Percentiles rank a stretch among this genome's conserved stretches.
These are phyloP conservation scores for Biscogniauxia mediterranea DNA, from an alignment of 2,329 filamentous ascomycete species.

Conservation along the genomic window DNA sequence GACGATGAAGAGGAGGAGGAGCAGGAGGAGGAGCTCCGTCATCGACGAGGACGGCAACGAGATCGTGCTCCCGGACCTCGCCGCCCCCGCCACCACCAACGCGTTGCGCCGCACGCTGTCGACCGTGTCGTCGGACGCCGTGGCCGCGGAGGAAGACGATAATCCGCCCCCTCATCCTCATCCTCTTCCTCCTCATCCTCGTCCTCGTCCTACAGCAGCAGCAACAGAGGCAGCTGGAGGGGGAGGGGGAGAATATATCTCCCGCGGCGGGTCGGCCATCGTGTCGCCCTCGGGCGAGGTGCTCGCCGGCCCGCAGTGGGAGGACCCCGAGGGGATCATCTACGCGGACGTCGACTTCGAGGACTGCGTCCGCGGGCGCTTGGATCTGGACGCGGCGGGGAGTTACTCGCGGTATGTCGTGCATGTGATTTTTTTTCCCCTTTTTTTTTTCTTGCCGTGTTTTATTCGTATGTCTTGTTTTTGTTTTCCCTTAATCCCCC, in stretches of 20 bases:
- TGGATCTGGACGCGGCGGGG: slow-evolving; percentile 82
- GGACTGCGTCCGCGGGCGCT: slow-evolving; percentile 75
- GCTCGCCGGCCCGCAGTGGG: slow-evolving; percentile 79
- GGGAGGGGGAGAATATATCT: slow-evolving; percentile 48
- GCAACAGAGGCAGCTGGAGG: background rate
- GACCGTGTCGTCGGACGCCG: slow-evolving; percentile 13
- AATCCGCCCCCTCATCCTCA: background rate
- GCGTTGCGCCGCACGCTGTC: background rate
- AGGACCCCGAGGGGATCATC: slow-evolving; percentile 67
- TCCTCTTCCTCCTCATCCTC: no score
- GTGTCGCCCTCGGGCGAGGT: slow-evolving; percentile 78
- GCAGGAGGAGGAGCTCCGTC: slow-evolving; percentile 39
- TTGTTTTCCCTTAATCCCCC: no score
- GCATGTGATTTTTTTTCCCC: no score
- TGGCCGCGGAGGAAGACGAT: slow-evolving; percentile 20
- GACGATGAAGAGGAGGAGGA: background rate
- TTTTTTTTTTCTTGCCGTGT: background rate
- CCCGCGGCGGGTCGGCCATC: slow-evolving; percentile 79
- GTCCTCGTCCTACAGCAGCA: no score
- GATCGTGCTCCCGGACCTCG: slow-evolving; percentile 41
- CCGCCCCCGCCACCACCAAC: background rate
- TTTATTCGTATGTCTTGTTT: background rate
- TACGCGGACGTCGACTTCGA: slow-evolving; percentile 79
- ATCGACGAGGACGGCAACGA: slow-evolving; percentile 56
- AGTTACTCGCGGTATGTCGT: slow-evolving; percentile 72